Percentiles rank a stretch among this genome's conserved stretches.
Conservation (phyloP, 163 green algal species). For the Prototheca wickerhamii region DNA sequence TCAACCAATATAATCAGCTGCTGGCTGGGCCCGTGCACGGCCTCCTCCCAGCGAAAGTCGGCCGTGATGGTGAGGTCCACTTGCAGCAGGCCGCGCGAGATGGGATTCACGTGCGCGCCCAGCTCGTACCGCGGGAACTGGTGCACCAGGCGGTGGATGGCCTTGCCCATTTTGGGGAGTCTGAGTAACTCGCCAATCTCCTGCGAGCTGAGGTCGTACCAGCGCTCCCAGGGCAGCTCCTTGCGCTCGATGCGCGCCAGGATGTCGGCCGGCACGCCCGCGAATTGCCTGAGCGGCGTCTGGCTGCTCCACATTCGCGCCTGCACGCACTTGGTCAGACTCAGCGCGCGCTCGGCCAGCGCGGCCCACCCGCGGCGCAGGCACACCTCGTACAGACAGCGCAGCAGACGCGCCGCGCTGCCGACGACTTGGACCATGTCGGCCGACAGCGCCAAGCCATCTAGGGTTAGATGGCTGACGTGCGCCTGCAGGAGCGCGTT, state of each 20-base stretch:
- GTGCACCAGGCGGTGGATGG: slow-evolving; percentile 82
- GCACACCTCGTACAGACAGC: slow-evolving; percentile 95
- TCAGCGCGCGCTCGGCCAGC: slow-evolving; percentile 68
- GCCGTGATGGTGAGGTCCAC: slow-evolving; percentile 95
- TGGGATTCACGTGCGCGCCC: slow-evolving; percentile 76
- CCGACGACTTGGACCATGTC: slow-evolving; percentile 99
- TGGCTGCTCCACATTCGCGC: slow-evolving; percentile 90
- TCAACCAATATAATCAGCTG: slow-evolving; percentile 95
- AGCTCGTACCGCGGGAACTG: slow-evolving; percentile 82
- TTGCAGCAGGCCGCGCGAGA: slow-evolving; percentile 85
- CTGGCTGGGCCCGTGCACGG: slow-evolving; percentile 80
- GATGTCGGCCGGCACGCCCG: slow-evolving; percentile 65
- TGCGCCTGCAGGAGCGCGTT: slow-evolving; percentile 95
- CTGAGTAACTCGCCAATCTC: slow-evolving; percentile 93
- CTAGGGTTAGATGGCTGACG: slow-evolving; percentile 88
- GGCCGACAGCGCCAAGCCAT: slow-evolving; percentile 79
- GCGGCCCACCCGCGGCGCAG: slow-evolving; percentile 81
- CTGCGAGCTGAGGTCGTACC: slow-evolving; percentile 80
- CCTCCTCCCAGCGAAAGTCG: slow-evolving; percentile 92
- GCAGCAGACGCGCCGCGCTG: slow-evolving; percentile 83
- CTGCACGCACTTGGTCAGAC: slow-evolving; percentile 88
- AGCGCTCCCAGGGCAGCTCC: slow-evolving; percentile 91
- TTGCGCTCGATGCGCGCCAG: slow-evolving; percentile 79
- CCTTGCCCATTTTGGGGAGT: slow-evolving; percentile 90
- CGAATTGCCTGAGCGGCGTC: slow-evolving; percentile 91